phyloP scores from a whole-genome alignment of 352 stramenopile genomes.

The Paralagenidium karlingii region DNA sequence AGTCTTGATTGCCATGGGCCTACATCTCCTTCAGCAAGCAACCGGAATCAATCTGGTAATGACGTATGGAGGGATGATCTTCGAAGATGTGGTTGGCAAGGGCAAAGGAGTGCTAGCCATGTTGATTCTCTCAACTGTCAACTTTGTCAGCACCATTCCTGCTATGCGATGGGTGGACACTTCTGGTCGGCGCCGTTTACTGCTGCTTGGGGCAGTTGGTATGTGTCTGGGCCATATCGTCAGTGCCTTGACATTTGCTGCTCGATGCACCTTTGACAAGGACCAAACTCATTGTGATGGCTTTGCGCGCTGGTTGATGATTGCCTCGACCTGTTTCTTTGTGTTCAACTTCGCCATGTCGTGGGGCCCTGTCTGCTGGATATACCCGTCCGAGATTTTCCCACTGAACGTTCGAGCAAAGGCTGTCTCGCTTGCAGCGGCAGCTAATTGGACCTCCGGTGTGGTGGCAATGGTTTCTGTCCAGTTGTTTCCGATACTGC shows the following conservation, averaged over 20 bases:
- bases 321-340: conserved; percentile 16
- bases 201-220: conserved; percentile 16
- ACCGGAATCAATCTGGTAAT: conserved; percentile 22
- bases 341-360: conserved; percentile 23
- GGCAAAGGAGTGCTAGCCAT: conserved; percentile 11
- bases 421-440: conserved; percentile 1
- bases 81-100: conserved; percentile 2
- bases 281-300: conserved; percentile 13
- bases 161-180: conserved; percentile 23
- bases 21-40: conserved; percentile 19
- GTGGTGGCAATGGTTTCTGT: conserved; percentile 6
- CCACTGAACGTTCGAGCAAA: conserved; percentile 6
- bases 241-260: conserved; percentile 16
- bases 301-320: conserved; percentile 21
- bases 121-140: conserved; percentile 16
- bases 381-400: conserved; percentile 47
- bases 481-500: conserved; percentile 12
- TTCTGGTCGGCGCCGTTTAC: conserved; percentile 14
- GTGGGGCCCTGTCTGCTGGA: conserved; percentile 28
- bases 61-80: conserved; percentile 6
- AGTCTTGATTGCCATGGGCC: conserved; percentile 13
- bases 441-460: conserved; percentile 1
- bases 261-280: conserved; percentile 10
- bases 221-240: conserved; percentile 22
- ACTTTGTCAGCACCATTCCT: conserved; percentile 18